These are phyloP conservation scores for Warburgia ugandensis DNA, from an alignment of 164 flowering plant genomes.

Conservation along the genomic window DNA sequence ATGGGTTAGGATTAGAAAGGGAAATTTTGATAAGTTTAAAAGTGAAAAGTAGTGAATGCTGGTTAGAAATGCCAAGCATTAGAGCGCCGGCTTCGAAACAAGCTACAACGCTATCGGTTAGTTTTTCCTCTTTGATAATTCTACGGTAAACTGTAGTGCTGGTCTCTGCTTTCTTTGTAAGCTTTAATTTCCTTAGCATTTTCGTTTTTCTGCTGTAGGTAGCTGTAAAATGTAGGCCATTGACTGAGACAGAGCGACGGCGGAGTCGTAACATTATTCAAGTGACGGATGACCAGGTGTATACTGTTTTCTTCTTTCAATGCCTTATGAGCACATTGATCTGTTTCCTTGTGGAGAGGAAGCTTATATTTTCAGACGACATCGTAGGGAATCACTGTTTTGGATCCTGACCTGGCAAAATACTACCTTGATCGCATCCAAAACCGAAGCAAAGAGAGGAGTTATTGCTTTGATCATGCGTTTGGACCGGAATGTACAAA, in stretches of 20 bases:
- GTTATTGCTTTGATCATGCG: conserved; percentile 70
- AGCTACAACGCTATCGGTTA: conserved; percentile 62
- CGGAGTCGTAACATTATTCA: conserved; percentile 57
- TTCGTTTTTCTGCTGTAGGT: conserved; percentile 38
- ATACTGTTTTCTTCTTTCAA: not conserved
- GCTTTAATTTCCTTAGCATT: not conserved
- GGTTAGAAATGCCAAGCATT: conserved; percentile 59
- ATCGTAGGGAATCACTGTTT: conserved; percentile 56
- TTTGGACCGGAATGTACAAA: conserved; percentile 63
- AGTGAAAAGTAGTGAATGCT: conserved; percentile 9
- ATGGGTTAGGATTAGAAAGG: not conserved
- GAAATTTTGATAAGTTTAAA: not conserved
- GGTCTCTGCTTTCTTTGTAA: not conserved
- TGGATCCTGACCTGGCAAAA: conserved; percentile 85
- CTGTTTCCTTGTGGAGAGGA: too few relatives aligned
- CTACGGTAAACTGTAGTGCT: not conserved
- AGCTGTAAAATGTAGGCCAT: conserved; percentile 81
- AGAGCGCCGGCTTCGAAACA: conserved; percentile 65
- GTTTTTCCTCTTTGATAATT: conserved; percentile 11
- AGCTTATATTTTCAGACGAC: not conserved
- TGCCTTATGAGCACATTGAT: not conserved
- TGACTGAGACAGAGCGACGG: conserved; percentile 34
- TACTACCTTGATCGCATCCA: conserved; percentile 79
- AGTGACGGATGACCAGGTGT: conserved; percentile 61
- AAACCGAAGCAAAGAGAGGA: conserved; percentile 70